These are phyloP conservation scores for Leccinum fuscescens DNA, from an alignment of 1,284 basidiomycete species.

Conservation along the genomic window DNA sequence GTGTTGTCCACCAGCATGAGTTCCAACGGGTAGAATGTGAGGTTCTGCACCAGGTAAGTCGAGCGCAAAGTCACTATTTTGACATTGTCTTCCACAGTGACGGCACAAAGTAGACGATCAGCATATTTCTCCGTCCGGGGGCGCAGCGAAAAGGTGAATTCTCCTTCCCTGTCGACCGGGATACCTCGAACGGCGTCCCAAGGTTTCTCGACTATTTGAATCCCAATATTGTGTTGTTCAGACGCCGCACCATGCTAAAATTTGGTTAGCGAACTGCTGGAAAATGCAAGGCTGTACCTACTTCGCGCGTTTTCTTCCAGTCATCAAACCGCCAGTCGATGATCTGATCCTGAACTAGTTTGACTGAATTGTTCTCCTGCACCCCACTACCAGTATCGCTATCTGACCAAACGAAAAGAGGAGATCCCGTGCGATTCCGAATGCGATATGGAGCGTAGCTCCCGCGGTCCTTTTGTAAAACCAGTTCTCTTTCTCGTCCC, in stretches of 20 bases:
- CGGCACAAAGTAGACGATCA: slow-evolving; percentile 87
- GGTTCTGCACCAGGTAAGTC: slow-evolving; percentile 90
- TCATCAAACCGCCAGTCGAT: slow-evolving; percentile 98
- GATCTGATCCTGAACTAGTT: slow-evolving; percentile 71
- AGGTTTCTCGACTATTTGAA: slow-evolving; percentile 82
- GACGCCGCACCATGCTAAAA: slow-evolving; percentile 76
- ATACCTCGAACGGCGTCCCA: slow-evolving; percentile 93
- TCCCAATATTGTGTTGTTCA: slow-evolving; percentile 79
- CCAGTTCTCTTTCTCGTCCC: slow-evolving; percentile 70
- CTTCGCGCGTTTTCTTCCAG: slow-evolving; percentile 93
- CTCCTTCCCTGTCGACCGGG: slow-evolving; percentile 93
- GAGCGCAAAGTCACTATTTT: slow-evolving; percentile 96
- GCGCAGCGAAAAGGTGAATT: slow-evolving; percentile 84
- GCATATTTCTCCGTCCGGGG: slow-evolving; percentile 76
- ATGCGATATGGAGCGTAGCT: slow-evolving; percentile 93
- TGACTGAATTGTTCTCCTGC: slow-evolving; percentile 49
- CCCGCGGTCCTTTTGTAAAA: slow-evolving; percentile 75
- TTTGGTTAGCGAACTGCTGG: slow-evolving; percentile 5
- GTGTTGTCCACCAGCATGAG: slow-evolving; percentile 85
- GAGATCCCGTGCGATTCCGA: slow-evolving; percentile 86
- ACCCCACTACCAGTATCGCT: slow-evolving; percentile 49
- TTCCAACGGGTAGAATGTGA: slow-evolving; percentile 91
- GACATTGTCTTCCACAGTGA: slow-evolving; percentile 89
- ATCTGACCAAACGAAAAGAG: slow-evolving; percentile 83
- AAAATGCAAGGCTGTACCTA: slow-evolving; percentile 33